phyloP scores from a whole-genome alignment of 257 asterid genomes.

The Lycium ferocissimum region DNA sequence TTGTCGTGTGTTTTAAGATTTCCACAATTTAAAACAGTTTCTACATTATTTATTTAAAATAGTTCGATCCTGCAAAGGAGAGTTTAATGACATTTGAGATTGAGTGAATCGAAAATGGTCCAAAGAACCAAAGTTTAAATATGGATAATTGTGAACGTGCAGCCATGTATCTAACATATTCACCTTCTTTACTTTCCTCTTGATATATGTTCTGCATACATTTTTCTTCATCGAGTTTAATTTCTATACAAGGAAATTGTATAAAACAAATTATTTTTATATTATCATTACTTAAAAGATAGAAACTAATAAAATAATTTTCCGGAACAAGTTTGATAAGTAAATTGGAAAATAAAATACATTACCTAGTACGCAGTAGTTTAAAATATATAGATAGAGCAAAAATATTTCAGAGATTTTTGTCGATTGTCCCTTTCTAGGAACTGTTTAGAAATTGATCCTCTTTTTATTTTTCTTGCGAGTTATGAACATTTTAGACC shows the following conservation, averaged over 20 bases:
- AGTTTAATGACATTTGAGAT: background rate
- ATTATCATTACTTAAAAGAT: background rate
- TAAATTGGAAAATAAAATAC: background rate
- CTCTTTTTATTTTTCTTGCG: too few relatives aligned
- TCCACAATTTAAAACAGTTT: too few relatives aligned
- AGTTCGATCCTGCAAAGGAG: background rate
- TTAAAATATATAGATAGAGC: background rate
- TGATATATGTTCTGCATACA: background rate
- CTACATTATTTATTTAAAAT: too few relatives aligned
- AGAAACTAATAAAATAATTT: background rate
- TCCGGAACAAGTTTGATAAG: background rate
- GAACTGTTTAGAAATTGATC: too few relatives aligned
- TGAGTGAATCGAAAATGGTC: background rate
- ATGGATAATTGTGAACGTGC: background rate
- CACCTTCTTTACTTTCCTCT: too few relatives aligned
- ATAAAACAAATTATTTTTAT: background rate
- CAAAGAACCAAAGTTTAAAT: background rate
- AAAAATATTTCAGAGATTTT: too few relatives aligned
- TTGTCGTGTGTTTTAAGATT: background rate
- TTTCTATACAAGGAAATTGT: too few relatives aligned
- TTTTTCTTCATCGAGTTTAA: too few relatives aligned
- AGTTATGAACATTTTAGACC: too few relatives aligned
- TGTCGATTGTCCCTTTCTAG: too few relatives aligned
- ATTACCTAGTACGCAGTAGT: background rate
- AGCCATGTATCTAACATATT: background rate